phyloP scores from a whole-genome alignment of 495 filamentous ascomycete species.

The Trichoderma gamsii region DNA sequence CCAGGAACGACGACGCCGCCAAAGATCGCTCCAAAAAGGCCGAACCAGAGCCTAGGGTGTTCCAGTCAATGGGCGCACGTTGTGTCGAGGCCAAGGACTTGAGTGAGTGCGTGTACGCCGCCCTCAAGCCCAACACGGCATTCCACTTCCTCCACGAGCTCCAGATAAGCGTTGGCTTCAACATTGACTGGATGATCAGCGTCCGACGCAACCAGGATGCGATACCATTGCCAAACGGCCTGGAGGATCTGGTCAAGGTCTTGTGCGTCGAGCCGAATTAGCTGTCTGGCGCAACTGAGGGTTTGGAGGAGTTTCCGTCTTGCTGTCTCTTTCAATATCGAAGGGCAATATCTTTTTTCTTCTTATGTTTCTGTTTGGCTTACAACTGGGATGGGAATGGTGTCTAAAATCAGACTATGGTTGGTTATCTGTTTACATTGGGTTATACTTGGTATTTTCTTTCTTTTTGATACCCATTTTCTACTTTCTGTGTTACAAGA shows the following conservation, averaged over 20 bases:
- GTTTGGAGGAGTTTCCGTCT: too few species aligned
- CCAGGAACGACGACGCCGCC: neutral
- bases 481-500: too few species aligned
- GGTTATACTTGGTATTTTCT: too few species aligned
- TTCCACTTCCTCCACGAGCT: slow-evolving; percentile 4
- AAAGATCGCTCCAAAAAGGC: neutral
- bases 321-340: too few species aligned
- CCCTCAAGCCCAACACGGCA: neutral
- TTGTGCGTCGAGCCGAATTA: neutral
- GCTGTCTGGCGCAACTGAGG: too few species aligned
- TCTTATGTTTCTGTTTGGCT: too few species aligned
- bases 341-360: too few species aligned
- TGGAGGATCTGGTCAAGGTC: neutral
- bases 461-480: too few species aligned
- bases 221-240: neutral
- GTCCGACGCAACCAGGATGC: neutral
- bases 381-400: too few species aligned
- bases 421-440: too few species aligned
- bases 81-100: neutral
- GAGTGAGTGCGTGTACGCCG: neutral
- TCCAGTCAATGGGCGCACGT: neutral
- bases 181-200: neutral
- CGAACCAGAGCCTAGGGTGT: neutral
- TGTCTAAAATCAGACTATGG: too few species aligned
- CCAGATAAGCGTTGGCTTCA: neutral